Percentiles rank a stretch among this genome's conserved stretches.
Conservation (phyloP, 495 filamentous ascomycete species). For the Penicillium cinerascens region DNA sequence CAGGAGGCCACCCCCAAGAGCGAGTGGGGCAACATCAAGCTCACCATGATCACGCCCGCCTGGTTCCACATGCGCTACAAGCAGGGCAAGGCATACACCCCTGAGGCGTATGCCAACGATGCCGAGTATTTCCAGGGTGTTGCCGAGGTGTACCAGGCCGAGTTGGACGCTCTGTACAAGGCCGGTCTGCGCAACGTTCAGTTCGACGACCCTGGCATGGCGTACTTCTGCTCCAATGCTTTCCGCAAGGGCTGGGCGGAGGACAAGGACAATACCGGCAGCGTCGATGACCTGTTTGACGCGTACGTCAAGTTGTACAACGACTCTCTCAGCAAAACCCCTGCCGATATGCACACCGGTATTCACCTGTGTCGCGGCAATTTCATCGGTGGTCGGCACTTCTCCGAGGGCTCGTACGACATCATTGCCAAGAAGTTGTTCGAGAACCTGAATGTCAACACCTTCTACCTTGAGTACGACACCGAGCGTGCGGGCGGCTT, state of each 20-base stretch:
- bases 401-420: conserved; percentile 66
- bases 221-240: conserved; percentile 60
- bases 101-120: conserved; percentile 54
- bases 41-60: conserved; percentile 62
- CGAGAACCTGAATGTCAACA: conserved; percentile 60
- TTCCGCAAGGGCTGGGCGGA: conserved; percentile 60
- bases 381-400: conserved; percentile 49
- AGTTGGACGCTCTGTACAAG: conserved; percentile 57
- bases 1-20: conserved; percentile 47
- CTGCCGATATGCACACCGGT: conserved; percentile 60
- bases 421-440: conserved; percentile 64
- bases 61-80: conserved; percentile 66
- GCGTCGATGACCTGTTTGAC: conserved; percentile 50
- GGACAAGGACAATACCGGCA: conserved; percentile 52
- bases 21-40: conserved; percentile 53
- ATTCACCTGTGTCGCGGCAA: conserved; percentile 63
- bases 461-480: conserved; percentile 69
- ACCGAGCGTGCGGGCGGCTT: conserved; percentile 64
- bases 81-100: conserved; percentile 53
- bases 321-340: conserved; percentile 51
- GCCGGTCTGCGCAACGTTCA: conserved; percentile 63
- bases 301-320: conserved; percentile 64
- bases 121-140: conserved; percentile 61
- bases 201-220: conserved; percentile 63
- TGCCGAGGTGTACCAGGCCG: conserved; percentile 56